Percentiles rank a stretch among this genome's conserved stretches.
Evolutionary conservation across 352 stramenopile genomes (phyloP).

Genomic region (Pythium coloratum): DNA sequence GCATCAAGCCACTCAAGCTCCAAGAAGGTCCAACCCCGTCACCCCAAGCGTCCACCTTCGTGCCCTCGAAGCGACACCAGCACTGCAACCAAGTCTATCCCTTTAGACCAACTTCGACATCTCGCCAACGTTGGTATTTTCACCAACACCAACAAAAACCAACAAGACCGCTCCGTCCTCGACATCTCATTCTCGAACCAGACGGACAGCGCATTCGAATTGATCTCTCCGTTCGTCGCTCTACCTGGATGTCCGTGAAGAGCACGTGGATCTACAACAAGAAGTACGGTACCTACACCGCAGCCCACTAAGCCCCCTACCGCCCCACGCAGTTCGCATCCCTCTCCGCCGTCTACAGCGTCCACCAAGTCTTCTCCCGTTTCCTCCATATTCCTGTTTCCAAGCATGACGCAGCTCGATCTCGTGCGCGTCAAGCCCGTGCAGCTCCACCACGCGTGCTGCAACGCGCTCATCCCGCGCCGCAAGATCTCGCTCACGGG

Average conservation of each 20-base stretch:
- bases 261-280: slow-evolving; percentile 84
- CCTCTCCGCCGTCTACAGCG: background rate
- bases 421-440: slow-evolving; percentile 33
- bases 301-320: slow-evolving; percentile 52
- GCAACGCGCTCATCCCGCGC: slow-evolving; percentile 31
- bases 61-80: background rate
- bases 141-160: background rate
- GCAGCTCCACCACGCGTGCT: slow-evolving; percentile 32
- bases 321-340: background rate
- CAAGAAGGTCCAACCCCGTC: slow-evolving; percentile 1
- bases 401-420: slow-evolving; percentile 57
- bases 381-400: background rate
- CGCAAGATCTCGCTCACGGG: slow-evolving; percentile 38
- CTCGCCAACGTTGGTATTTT: background rate
- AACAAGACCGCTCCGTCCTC: slow-evolving; percentile 3
- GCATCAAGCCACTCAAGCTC: slow-evolving; percentile 23
- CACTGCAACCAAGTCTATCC: background rate
- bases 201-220: too few species aligned
- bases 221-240: too few species aligned
- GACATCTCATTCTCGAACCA: background rate
- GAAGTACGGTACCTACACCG: slow-evolving; percentile 76
- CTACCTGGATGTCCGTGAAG: slow-evolving; percentile 74
- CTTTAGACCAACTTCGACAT: slow-evolving; percentile 7
- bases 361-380: background rate
- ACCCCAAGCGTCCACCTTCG: slow-evolving; percentile 9